phyloP scores from a whole-genome alignment of 2,329 filamentous ascomycete species.

The Apiospora saccharicola region DNA sequence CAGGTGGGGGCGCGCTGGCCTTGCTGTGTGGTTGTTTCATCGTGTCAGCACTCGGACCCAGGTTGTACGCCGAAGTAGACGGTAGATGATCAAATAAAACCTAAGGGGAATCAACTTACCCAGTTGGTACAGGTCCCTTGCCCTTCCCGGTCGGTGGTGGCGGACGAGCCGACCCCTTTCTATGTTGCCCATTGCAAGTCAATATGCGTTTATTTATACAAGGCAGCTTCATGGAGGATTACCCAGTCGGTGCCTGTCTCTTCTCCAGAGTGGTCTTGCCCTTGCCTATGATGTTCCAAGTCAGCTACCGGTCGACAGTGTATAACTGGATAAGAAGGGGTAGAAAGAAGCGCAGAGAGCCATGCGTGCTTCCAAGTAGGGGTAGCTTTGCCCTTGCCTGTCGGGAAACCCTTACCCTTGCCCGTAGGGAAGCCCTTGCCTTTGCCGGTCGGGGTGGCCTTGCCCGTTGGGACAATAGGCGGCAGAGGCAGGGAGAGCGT shows the following conservation, averaged over 20 bases:
- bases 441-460: background rate
- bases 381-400: background rate
- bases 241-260: background rate
- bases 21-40: background rate
- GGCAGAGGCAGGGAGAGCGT: background rate
- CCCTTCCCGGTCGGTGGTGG: slow-evolving; percentile 7
- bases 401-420: background rate
- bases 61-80: background rate
- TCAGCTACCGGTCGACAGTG: background rate
- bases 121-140: slow-evolving; percentile 2
- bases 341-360: no score
- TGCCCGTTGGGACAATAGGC: background rate
- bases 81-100: background rate
- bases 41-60: background rate
- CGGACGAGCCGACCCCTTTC: background rate
- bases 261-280: slow-evolving; percentile 10
- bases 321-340: background rate
- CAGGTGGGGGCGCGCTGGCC: background rate
- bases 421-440: background rate
- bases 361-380: background rate
- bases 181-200: background rate
- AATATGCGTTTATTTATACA: background rate
- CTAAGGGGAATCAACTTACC: background rate
- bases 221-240: background rate
- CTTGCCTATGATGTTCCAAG: background rate